Conservation (phyloP, 2,329 filamentous ascomycete species). For the Fusarium fujikuroi region DNA sequence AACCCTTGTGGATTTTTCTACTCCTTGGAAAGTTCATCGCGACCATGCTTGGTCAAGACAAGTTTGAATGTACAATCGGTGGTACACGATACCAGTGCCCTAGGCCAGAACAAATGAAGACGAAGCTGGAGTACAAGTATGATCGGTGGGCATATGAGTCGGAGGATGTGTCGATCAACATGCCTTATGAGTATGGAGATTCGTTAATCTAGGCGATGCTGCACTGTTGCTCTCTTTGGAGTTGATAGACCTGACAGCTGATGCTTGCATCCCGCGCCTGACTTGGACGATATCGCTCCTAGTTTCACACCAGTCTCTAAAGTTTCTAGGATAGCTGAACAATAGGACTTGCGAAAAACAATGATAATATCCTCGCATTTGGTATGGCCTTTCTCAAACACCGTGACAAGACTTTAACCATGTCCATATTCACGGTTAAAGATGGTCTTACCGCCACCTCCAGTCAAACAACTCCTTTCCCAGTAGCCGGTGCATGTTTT, state of each 20-base stretch:
- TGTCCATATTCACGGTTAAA: rapidly evolving
- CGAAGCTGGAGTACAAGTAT: not conserved
- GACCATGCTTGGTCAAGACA: not conserved
- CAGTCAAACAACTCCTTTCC: rapidly evolving
- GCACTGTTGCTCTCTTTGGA: not conserved
- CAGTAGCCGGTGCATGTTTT: too few species aligned
- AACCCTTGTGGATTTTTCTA: not conserved
- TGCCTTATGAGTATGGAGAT: not conserved
- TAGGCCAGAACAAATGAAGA: not conserved
- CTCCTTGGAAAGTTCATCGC: not conserved
- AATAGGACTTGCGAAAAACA: rapidly evolving
- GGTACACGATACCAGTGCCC: not conserved
- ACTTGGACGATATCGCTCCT: not conserved
- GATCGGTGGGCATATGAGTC: not conserved
- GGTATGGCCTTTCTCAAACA: too few species aligned
- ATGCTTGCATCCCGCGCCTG: not conserved
- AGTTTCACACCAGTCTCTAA: not conserved
- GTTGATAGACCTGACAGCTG: not conserved
- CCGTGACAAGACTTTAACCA: rapidly evolving
- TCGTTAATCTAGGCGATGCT: not conserved
- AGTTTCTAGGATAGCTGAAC: not conserved
- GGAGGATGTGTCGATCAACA: not conserved
- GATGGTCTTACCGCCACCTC: too few species aligned
- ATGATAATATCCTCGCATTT: not conserved
- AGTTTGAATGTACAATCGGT: not conserved